Evolutionary conservation across 169 alveolate genomes (phyloP).

Genomic region (Plasmodium vinckei): DNA sequence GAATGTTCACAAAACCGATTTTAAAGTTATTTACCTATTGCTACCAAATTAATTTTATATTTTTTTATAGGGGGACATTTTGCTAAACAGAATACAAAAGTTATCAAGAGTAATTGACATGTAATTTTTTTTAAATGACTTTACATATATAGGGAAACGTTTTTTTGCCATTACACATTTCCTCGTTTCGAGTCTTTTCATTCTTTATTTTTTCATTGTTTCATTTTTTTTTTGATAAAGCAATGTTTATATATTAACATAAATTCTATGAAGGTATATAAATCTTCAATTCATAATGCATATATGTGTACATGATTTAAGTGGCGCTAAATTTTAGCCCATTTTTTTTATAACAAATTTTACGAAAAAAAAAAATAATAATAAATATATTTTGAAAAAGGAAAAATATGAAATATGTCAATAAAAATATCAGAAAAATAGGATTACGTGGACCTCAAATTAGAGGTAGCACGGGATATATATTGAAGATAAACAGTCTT

Average conservation of each 20-base stretch:
- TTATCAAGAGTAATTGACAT: conserved; percentile 94
- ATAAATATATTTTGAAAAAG: neutral
- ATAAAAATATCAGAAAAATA: neutral
- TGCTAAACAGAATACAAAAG: conserved; percentile 94
- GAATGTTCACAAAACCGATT: neutral
- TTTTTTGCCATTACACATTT: neutral
- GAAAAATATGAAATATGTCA: neutral
- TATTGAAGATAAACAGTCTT: conserved; percentile 49
- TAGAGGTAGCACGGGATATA: conserved; percentile 22
- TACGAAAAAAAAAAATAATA: neutral
- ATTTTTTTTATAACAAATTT: too few species aligned
- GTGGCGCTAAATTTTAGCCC: too few species aligned
- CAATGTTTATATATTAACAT: too few species aligned
- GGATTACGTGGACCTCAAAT: neutral
- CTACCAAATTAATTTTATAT: conserved; percentile 6
- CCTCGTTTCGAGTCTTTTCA: neutral
- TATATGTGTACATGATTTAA: too few species aligned
- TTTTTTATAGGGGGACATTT: conserved; percentile 88
- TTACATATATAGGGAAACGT: neutral
- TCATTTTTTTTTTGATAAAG: too few species aligned
- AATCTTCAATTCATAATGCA: too few species aligned
- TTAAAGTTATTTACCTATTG: neutral
- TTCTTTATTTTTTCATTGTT: neutral
- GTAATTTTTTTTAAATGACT: conserved; percentile 74
- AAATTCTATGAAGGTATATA: too few species aligned